Base-by-base conservation (phyloP, 179 eudicot species). In the Actinidia polygama region DNA sequence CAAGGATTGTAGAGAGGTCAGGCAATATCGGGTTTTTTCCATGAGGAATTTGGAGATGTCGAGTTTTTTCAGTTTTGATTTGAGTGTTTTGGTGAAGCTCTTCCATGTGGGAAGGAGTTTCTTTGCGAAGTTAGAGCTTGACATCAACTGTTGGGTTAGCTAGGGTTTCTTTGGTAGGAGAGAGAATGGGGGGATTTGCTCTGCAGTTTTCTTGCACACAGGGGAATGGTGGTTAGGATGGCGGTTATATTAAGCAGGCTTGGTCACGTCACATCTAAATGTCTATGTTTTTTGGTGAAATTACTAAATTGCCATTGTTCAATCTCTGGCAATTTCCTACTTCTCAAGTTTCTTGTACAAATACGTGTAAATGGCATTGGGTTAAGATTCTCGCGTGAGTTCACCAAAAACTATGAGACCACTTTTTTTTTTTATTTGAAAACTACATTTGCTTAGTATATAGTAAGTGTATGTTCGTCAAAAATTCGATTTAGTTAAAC, bases 81-180 rank as follows among this genome's bases (percentile, higher is more conserved):
- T 82, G 55, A 87, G n/a, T 23, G 44, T 78, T 57, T 30, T 75
- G 44, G 83, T 82, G 72, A 88, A 81, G 84, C 88, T 84, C 67
- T 80, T 86, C 87, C 90, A 88, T 81, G 84, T 83, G 80, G 86
- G 81, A 49, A 23, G 19, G 74, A 86, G 86, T 83, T 84, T 86
- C 49, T 85, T 88, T 7, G 30, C 62, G 26, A 83, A 78, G 73
- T 83, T 83, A 75, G 79, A 80, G 78, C 62, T 82, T 80, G 89
- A 87, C 89, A 87, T 87, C 81, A 69, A 83, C 62, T 46, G 77
- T 6, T 21, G 59, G 36, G 63, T 18, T 67, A 30, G 24, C 19
- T 46, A 18, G 71, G 15, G 44, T 66, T 66, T 66, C 12, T 11
- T 66, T 26, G 67, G 3, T 19, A 2, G 5, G 66, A 30, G 50